These are phyloP conservation scores for Gossypium anomalum DNA, from an alignment of 345 rosid species.

Conservation along the genomic window DNA sequence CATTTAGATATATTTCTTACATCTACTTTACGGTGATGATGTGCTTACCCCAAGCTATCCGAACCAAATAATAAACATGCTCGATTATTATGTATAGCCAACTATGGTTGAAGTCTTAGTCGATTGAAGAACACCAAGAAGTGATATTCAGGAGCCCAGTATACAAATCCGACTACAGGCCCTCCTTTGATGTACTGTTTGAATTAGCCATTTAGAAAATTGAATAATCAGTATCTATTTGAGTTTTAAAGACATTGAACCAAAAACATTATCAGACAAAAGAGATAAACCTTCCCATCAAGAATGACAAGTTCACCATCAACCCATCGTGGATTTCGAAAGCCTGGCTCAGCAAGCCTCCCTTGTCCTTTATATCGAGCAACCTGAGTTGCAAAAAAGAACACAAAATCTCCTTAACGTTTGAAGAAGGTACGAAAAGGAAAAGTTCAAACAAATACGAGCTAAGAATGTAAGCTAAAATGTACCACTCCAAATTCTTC, in stretches of 20 bases:
- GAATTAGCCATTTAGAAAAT: conserved; percentile 5
- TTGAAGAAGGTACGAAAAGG: not conserved
- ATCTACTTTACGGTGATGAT: conserved; percentile 2
- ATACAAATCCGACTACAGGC: conserved; percentile 90
- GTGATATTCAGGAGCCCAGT: conserved; percentile 97
- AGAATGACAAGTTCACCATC: conserved; percentile 95
- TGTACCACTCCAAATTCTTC: conserved; percentile 96
- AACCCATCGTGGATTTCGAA: conserved; percentile 86
- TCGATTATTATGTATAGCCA: conserved; percentile 27
- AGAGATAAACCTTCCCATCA: conserved; percentile 73
- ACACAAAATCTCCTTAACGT: conserved; percentile 9
- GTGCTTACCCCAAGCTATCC: conserved; percentile 26
- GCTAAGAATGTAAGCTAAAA: conserved; percentile 3
- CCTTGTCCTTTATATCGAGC: conserved; percentile 97
- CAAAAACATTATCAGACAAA: not conserved
- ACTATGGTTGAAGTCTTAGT: conserved; percentile 63
- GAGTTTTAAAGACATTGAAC: not conserved
- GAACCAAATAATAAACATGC: conserved; percentile 20
- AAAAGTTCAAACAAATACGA: not conserved
- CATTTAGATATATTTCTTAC: not conserved
- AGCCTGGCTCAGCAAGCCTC: conserved; percentile 90
- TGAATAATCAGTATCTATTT: conserved; percentile 12
- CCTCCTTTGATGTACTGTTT: conserved; percentile 87
- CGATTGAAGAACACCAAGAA: conserved; percentile 90
- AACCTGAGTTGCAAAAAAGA: conserved; percentile 39